These are phyloP conservation scores for Taphrina flavorubra DNA, from an alignment of 1,139 yeast genomes.

Conservation along the genomic window DNA sequence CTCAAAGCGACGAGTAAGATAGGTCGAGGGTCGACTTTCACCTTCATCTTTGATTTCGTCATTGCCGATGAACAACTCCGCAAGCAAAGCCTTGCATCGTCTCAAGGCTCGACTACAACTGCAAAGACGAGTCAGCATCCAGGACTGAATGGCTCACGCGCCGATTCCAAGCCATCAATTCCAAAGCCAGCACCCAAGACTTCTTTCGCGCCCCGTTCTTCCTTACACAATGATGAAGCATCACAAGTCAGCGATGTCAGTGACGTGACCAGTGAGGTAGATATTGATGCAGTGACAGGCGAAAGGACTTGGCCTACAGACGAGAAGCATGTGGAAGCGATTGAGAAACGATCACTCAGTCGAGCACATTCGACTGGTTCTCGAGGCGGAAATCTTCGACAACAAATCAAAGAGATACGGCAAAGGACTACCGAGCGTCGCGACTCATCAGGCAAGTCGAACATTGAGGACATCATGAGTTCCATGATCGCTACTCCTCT, in stretches of 20 bases:
- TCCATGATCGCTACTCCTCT: constrained; percentile 22
- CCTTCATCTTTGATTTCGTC: constrained; percentile 28
- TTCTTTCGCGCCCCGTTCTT: background rate
- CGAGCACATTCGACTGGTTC: constrained; percentile 3
- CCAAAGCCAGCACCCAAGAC: background rate
- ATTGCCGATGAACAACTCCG: constrained; percentile 23
- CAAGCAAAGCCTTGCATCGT: background rate
- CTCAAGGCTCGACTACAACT: constrained; percentile 10
- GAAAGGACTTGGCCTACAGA: constrained; percentile 27
- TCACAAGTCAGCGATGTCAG: constrained; percentile 12
- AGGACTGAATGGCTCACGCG: constrained; percentile 4
- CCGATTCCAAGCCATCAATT: background rate
- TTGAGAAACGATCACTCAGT: background rate
- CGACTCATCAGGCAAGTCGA: constrained; percentile 17
- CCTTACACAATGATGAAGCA: background rate
- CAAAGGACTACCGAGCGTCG: background rate
- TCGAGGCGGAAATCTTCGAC: background rate
- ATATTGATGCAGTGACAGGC: constrained; percentile 4
- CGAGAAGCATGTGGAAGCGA: constrained; percentile 20
- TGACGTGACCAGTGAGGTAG: constrained; percentile 30
- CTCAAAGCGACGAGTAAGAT: constrained; percentile 30
- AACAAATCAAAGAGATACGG: constrained; percentile 12
- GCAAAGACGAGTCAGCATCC: constrained; percentile 1
- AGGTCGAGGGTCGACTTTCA: constrained; percentile 39
- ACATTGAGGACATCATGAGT: constrained; percentile 33